A percentile compares a stretch with the other conserved stretches of the same genome.
phyloP scores from a whole-genome alignment of 805 yeast species.

The Suhomyces prunicola region DNA sequence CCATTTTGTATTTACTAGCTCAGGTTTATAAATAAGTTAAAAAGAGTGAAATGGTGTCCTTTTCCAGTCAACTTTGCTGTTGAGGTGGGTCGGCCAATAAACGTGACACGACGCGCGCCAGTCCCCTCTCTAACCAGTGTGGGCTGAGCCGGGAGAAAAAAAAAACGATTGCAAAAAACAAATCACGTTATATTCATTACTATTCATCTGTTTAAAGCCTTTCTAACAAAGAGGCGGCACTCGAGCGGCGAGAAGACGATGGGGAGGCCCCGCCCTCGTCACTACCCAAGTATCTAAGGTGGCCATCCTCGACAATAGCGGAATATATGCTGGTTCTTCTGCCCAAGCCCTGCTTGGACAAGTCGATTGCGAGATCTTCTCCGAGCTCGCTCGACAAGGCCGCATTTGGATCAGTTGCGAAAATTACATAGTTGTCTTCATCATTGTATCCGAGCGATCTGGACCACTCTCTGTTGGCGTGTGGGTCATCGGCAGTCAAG shows the following conservation, averaged over 20 bases:
- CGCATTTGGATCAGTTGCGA: constrained; percentile 14
- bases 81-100: constrained; percentile 1
- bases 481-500: constrained; percentile 12
- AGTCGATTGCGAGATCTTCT: constrained; percentile 8
- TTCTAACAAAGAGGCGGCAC: constrained; percentile 22
- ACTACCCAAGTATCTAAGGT: constrained; percentile 16
- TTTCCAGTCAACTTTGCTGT: constrained; percentile 3
- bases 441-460: constrained; percentile 8
- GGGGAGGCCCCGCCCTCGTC: constrained; percentile 17
- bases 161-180: background rate
- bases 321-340: constrained; percentile 11
- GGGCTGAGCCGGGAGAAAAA: background rate
- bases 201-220: constrained; percentile 4
- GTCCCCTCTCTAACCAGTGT: background rate
- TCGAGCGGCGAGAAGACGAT: constrained; percentile 17
- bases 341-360: constrained; percentile 6
- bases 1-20: constrained; percentile 2
- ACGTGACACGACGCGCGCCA: constrained; percentile 3
- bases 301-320: constrained; percentile 17
- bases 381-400: constrained; percentile 10
- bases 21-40: background rate
- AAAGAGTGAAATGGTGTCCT: constrained; percentile 2
- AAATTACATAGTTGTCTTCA: constrained; percentile 12
- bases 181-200: background rate
- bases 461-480: constrained; percentile 10